Percentiles rank a stretch among this genome's conserved stretches.
These are phyloP conservation scores for Remersonia thermophila DNA, from an alignment of 2,329 filamentous ascomycete genomes.

Conservation along the genomic window DNA sequence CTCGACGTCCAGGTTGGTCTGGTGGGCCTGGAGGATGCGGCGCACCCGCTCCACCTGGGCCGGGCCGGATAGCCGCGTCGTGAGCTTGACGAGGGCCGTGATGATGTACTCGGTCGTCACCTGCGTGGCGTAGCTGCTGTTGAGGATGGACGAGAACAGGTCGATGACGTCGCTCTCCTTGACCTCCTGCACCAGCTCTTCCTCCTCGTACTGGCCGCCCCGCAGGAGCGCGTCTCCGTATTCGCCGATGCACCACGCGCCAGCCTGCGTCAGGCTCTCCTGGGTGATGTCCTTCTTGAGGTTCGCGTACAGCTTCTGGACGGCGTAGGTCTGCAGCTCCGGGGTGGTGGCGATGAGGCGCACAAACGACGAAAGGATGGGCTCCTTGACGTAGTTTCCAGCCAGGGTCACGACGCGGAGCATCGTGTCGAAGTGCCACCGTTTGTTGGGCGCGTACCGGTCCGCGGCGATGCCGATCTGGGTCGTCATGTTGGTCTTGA, in stretches of 20 bases:
- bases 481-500: conserved; percentile 96
- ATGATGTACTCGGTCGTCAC: conserved; percentile 92
- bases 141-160: conserved; percentile 81
- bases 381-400: conserved; percentile 94
- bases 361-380: conserved; percentile 92
- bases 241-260: conserved; percentile 95
- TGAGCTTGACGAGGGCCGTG: conserved; percentile 89
- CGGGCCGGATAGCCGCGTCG: conserved; percentile 70
- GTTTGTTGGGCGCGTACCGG: conserved; percentile 88
- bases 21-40: conserved; percentile 62
- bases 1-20: conserved; percentile 84
- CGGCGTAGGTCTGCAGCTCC: conserved; percentile 90
- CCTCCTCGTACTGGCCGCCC: conserved; percentile 86
- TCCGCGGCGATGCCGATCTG: conserved; percentile 97
- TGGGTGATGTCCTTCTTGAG: conserved; percentile 96
- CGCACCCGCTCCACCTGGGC: conserved; percentile 80
- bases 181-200: conserved; percentile 70
- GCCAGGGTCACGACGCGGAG: conserved; percentile 84
- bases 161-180: conserved; percentile 85
- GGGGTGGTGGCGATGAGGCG: conserved; percentile 88
- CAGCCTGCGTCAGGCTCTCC: conserved; percentile 84
- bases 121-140: conserved; percentile 87
- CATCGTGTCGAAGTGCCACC: conserved; percentile 99
- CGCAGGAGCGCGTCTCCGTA: conserved; percentile 83
- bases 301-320: conserved; percentile 83